Conservation (phyloP, 768 basidiomycete genomes). For the Macrolepiota dolichaula region DNA sequence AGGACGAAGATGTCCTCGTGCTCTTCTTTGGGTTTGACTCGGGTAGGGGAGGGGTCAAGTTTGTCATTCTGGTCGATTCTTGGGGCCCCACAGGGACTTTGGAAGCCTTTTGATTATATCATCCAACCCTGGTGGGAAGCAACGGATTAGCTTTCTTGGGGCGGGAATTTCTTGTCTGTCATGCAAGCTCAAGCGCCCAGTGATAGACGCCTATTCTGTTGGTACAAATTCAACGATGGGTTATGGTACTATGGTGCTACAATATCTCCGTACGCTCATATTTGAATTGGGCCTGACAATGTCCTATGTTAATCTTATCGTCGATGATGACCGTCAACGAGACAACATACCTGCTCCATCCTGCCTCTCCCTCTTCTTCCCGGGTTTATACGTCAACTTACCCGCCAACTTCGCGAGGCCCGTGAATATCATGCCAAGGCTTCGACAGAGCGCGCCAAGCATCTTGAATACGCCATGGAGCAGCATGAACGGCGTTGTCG, state of each 20-base stretch:
- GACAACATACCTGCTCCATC: background rate
- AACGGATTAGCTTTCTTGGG: background rate
- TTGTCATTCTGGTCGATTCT: background rate
- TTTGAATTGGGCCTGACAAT: background rate
- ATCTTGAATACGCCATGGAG: slow-evolving; percentile 6
- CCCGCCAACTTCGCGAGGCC: background rate
- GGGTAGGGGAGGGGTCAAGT: background rate
- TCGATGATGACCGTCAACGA: background rate
- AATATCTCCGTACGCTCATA: background rate
- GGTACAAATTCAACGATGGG: background rate
- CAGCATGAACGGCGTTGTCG: slow-evolving; percentile 6
- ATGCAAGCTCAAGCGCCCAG: background rate
- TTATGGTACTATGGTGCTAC: background rate
- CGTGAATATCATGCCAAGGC: slow-evolving; percentile 2
- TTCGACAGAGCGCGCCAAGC: background rate
- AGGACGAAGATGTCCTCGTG: background rate
- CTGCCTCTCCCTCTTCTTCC: background rate
- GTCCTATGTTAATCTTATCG: background rate
- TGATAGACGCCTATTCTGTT: background rate
- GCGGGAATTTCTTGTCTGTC: background rate
- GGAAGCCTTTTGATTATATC: background rate
- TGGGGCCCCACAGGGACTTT: background rate
- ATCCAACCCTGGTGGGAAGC: too few relatives aligned
- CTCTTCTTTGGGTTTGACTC: background rate
- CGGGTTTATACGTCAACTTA: background rate